phyloP scores from a whole-genome alignment of 768 basidiomycete species.

The Coprinopsis sp. region DNA sequence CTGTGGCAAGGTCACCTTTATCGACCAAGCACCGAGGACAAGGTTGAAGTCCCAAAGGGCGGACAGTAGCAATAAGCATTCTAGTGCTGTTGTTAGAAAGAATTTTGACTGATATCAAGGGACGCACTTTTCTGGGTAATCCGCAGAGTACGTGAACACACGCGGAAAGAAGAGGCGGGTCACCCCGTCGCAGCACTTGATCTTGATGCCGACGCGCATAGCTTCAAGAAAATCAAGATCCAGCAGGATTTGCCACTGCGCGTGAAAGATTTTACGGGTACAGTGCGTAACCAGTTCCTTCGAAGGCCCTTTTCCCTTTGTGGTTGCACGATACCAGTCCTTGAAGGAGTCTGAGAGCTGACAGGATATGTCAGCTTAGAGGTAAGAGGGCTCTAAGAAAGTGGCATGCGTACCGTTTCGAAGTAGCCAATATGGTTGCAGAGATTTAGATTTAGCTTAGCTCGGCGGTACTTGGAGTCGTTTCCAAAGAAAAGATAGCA shows the following conservation, averaged over 20 bases:
- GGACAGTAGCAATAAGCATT: background rate
- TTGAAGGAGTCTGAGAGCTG: background rate
- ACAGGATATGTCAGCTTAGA: background rate
- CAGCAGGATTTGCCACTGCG: background rate
- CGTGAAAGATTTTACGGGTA: background rate
- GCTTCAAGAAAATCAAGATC: background rate
- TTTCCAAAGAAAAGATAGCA: conserved; percentile 17
- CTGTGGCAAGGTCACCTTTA: background rate
- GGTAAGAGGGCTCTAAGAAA: background rate
- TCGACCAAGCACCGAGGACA: background rate
- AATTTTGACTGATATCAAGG: background rate
- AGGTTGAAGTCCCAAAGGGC: background rate
- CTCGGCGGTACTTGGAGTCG: conserved; percentile 16
- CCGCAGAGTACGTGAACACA: background rate
- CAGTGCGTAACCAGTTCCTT: background rate
- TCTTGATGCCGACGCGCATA: no score
- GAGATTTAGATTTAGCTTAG: conserved; percentile 6
- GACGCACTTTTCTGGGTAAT: background rate
- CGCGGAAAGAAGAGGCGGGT: conserved; percentile 14
- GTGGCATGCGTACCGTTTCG: background rate
- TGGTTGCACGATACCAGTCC: background rate
- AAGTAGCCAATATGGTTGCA: conserved; percentile 19
- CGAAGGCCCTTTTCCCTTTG: background rate
- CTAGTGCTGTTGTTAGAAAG: background rate
- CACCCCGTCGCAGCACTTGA: conserved; percentile 63